Evolutionary conservation across 495 filamentous ascomycete genomes (phyloP).

Genomic region (Monascus purpureus): DNA sequence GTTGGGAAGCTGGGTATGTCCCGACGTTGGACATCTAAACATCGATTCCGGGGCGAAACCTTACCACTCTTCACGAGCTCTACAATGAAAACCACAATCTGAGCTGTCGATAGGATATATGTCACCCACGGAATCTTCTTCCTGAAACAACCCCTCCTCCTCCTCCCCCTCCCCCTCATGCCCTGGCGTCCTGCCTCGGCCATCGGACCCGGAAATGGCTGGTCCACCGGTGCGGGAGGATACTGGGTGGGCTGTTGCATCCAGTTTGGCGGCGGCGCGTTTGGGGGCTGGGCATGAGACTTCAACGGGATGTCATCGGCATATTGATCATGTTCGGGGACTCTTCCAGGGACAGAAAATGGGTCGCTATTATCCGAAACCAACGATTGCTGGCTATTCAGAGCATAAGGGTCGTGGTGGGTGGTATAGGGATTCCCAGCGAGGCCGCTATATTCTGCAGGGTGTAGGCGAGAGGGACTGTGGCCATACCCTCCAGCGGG

Average conservation of each 20-base stretch:
- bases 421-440: conserved; percentile 15
- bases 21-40: background rate
- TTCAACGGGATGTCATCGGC: conserved; percentile 40
- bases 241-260: conserved; percentile 32
- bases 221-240: conserved; percentile 15
- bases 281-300: conserved; percentile 16
- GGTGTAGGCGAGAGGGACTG: conserved; percentile 13
- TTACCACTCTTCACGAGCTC: conserved; percentile 74
- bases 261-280: conserved; percentile 19
- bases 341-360: conserved; percentile 16
- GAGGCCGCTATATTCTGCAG: conserved; percentile 15
- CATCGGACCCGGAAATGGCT: conserved; percentile 11
- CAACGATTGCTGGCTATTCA: conserved; percentile 29
- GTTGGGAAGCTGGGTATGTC: no score
- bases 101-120: conserved; percentile 62
- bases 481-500: conserved; percentile 21
- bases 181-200: conserved; percentile 2
- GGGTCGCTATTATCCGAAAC: conserved; percentile 22
- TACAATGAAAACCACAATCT: conserved; percentile 78
- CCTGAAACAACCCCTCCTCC: conserved; percentile 34
- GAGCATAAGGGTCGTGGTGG: conserved; percentile 18
- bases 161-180: conserved; percentile 9
- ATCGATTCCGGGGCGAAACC: conserved; percentile 8
- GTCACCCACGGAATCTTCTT: conserved; percentile 68
- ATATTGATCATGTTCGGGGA: conserved; percentile 29